Base-by-base conservation (phyloP, 1,284 basidiomycete genomes). In the Irpex rosettiformis region DNA sequence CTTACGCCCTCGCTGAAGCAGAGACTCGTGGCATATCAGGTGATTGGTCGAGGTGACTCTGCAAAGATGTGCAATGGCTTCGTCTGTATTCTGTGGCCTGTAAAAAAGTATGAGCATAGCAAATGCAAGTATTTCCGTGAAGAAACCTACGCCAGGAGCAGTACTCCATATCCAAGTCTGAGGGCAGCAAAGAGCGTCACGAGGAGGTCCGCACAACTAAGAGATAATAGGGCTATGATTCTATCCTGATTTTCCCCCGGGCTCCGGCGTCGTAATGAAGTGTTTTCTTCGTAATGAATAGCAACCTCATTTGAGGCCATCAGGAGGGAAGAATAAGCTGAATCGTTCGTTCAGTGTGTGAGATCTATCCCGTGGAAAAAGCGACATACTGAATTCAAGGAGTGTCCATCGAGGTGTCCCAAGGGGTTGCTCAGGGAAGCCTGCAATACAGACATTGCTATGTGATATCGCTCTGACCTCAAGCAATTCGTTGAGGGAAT, bases 121-220 rank as follows among this genome's bases (percentile, higher is more conserved):
- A 48, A 7, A 4, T 3, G 1, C 11, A 27, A 49, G 7, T 1
- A n/a, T n/a, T n/a, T n/a, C n/a, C 8, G 18, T 2, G 8, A 25
- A 25, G 8, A 10, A 29, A 29, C 56, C 49, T 24, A 61, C 59
- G 59, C 59, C 1, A 61, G 45, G 18, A 61, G 53, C 4, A 61
- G 53, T 7, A 61, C 47, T 18, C 56, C 59, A 45, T 61, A 61
- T 5, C 59, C 59, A 16, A 61, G 30, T 24, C 59, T 21, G 8
- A 61, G 28, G 4, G 52, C 52, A 6, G 59, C 52, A 27, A 61
- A 61, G 2, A 61, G 52, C 5, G 56, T 61, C 2, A 58, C 37
- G 8, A 61, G 59, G n/a, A 61, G 29, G 37, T 61, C 56, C 28
- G 56, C 59, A 30, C 59, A 54, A 24, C 59, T 61, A 8, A 56